Conservation (phyloP, 306 rosid species). For the Trichosanthes cucumerina region DNA sequence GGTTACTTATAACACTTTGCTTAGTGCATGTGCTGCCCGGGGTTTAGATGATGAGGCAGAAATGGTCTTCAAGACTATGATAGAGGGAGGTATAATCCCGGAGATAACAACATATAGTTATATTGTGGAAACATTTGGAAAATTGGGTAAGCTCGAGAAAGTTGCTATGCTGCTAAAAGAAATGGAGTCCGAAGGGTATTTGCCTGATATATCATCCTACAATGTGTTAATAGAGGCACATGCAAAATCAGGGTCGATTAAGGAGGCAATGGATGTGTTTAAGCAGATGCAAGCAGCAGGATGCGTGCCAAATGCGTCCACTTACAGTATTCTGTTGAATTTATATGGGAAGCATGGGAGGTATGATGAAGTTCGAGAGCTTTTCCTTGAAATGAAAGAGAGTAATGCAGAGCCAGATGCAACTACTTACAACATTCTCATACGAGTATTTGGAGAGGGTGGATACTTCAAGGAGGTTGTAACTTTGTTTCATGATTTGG, state of each 20-base stretch:
- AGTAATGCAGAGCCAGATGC: conserved; percentile 85
- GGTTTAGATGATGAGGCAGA: conserved; percentile 84
- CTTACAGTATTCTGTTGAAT: conserved; percentile 70
- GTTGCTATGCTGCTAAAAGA: conserved; percentile 75
- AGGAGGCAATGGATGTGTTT: conserved; percentile 68
- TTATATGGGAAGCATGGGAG: conserved; percentile 73
- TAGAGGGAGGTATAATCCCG: conserved; percentile 82
- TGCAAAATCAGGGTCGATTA: conserved; percentile 53
- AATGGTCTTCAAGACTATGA: conserved; percentile 91
- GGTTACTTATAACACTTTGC: conserved; percentile 78
- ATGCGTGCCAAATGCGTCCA: conserved; percentile 62
- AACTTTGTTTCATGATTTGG: conserved; percentile 94
- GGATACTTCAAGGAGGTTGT: conserved; percentile 95
- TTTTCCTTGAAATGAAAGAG: conserved; percentile 91
- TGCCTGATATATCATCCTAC: conserved; percentile 78
- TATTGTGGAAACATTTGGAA: conserved; percentile 77
- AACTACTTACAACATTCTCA: conserved; percentile 78
- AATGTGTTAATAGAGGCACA: conserved; percentile 77
- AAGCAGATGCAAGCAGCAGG: conserved; percentile 96
- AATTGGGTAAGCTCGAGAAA: conserved; percentile 55
- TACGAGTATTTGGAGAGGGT: conserved; percentile 94
- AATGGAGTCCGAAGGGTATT: conserved; percentile 80
- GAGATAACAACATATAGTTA: conserved; percentile 63
- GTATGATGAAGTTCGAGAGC: conserved; percentile 85
- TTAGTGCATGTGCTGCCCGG: conserved; percentile 77